Conservation (phyloP, 495 filamentous ascomycete species). For the Aspergillus hancockii region DNA sequence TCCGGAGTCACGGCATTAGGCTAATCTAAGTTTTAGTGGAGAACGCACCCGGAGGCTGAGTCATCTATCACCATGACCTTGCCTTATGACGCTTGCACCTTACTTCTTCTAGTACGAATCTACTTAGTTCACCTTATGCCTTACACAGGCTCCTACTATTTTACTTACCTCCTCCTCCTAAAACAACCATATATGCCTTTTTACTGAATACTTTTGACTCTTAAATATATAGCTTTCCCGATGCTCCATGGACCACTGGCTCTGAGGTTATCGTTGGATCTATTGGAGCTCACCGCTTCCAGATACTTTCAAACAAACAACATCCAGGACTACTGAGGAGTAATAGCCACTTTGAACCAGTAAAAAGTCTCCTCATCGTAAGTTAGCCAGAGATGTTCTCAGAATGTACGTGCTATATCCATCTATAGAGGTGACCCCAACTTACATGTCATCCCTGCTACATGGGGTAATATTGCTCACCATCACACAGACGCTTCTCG, state of each 20-base stretch:
- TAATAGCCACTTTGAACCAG: not conserved
- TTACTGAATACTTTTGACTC: not conserved
- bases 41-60: constrained; percentile 29
- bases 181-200: not conserved
- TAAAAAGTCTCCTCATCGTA: too few relatives aligned
- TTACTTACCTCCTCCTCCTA: not conserved
- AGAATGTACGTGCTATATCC: constrained; percentile 71
- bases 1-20: not conserved
- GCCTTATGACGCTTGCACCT: constrained; percentile 42
- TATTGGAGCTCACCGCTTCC: constrained; percentile 7
- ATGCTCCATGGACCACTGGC: not conserved
- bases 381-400: constrained; percentile 76
- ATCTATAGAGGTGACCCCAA: not conserved
- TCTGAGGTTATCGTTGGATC: constrained; percentile 1
- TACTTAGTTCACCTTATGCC: not conserved
- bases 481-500: constrained; percentile 79
- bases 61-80: constrained; percentile 45
- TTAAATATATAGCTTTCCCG: not conserved
- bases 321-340: not conserved
- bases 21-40: constrained; percentile 2
- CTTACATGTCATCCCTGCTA: not conserved
- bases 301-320: not conserved
- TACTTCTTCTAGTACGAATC: constrained; percentile 6
- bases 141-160: not conserved
- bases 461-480: constrained; percentile 18